A percentile compares a stretch with the other conserved stretches of the same genome.
phyloP scores from a whole-genome alignment of 2,329 filamentous ascomycete species.

The Myriosclerotinia curreyana region DNA sequence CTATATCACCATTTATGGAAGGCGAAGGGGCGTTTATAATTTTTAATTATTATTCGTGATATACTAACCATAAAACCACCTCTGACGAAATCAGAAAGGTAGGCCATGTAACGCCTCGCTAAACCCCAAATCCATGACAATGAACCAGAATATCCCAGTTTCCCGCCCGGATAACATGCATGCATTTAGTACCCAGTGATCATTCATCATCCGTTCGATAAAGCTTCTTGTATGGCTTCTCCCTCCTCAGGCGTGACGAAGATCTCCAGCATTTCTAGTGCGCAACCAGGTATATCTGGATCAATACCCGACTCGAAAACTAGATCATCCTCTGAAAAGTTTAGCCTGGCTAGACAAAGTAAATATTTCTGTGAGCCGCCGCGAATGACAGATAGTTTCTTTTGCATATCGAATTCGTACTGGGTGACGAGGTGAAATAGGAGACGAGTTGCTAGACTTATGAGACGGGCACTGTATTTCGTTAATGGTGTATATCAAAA shows the following conservation, averaged over 20 bases:
- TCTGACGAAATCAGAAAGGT: neutral
- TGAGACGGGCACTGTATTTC: conserved; percentile 43
- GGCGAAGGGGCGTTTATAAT: no score
- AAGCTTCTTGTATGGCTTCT: conserved; percentile 47
- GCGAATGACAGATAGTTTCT: conserved; percentile 66
- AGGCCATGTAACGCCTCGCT: neutral
- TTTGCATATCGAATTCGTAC: conserved; percentile 67
- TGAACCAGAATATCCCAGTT: neutral
- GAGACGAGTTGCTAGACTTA: conserved; percentile 60
- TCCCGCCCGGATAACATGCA: neutral
- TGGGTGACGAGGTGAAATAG: conserved; percentile 56
- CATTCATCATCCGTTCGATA: conserved; percentile 22
- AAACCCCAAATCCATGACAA: neutral
- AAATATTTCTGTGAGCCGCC: conserved; percentile 81
- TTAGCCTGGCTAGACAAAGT: conserved; percentile 75
- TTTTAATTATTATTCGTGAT: neutral
- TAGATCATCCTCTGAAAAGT: conserved; percentile 75
- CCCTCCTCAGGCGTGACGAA: conserved; percentile 77
- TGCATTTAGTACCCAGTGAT: neutral
- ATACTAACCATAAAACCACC: neutral
- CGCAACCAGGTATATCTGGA: conserved; percentile 74
- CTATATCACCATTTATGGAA: no score
- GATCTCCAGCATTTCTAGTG: conserved; percentile 77
- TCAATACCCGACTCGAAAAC: conserved; percentile 75
- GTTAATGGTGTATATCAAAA: conserved; percentile 16